Base-by-base conservation (phyloP, 495 filamentous ascomycete genomes). In the Saxispiralis lemnorum region DNA sequence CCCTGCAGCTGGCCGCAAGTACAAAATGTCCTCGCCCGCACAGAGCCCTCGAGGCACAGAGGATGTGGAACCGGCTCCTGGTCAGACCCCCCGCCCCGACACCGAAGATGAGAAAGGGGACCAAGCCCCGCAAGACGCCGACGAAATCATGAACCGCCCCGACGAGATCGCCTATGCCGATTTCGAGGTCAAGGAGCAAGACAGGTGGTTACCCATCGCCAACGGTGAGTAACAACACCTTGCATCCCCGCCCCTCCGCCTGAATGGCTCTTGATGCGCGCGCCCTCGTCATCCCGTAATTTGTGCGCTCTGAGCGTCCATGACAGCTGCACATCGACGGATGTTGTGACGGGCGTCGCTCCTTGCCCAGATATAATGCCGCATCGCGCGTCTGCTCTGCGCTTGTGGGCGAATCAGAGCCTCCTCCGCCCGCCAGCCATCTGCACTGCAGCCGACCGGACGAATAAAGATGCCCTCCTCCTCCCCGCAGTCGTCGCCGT, bases 121-220 rank as follows among this genome's bases (percentile, higher is more conserved):
- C 59, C 71, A 33, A 43, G 21, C 35, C 9, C 45, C 41, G 24
- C 13, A 3, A 12, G 45, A 32, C 18, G 16, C 13, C 16, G 45
- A 47, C 6, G 16, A 10, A 7, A 38, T 10, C 61, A 78, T 81
- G 75, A 75, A 79, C 59, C 72, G 74, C 62, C 73, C 72, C 52
- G 70, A 75, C 63, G 76, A 78, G 57, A 70, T 72, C 58, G 66
- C 63, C 60, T 71, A 72, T 69, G 86, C 80, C 70, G 89, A 96
- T 67, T 93, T 96, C 63, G 89, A 97, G 67, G 92, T 97, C 64
- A 97, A 97, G 70, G 89, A 97, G 65, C 89, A 97, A 65, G 89
- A 97, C 67, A 71, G 89, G 71, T 97, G 89, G 89, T 78, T 97
- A 64, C 89, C 89, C 66, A 97, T 97, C 76, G 89, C 89, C 68